Base-by-base conservation (phyloP, 768 basidiomycete genomes). In the Boletellus sp. region DNA sequence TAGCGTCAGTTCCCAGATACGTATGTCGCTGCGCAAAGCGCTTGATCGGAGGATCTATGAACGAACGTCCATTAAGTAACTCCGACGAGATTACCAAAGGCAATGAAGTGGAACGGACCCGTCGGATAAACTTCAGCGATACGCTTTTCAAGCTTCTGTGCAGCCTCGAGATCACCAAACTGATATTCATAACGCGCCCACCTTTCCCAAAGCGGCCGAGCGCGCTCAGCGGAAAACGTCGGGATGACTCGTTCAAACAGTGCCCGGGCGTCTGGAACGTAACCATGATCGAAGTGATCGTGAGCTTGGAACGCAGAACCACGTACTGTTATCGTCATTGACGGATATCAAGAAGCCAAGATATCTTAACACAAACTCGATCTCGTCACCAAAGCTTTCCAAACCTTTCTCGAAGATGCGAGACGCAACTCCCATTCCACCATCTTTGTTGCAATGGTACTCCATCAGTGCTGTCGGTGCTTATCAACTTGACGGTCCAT, bases 121-220 rank as follows among this genome's bases (percentile, higher is more conserved):
- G 81, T 81, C 0, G 93, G 85, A 68, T 91, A 97, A 1, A 84
- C 82, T 52, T 97, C 94, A 1, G 85, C 75, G 59, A 97, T 88
- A 8, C 96, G 81, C 53, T 84, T 84, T 67, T 96, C 94, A 41
- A 97, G 79, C 68, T 94, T 91, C 57, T 89, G 83, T 3, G 90
- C 81, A 2, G 90, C 87, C 37, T 89, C 84, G 32, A 94, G 74
- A 68, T 94, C 92, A n/a, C 92, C 92, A 61, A 89, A 97, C 60
- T 90, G 86, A 70, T 94, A 97, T 67, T 96, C 92, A 70, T 95
- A 95, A 48, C 87, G 78, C 4, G 93, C 85, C 96, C 94, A 98
- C 38, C 90, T 81, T 62, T 96, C 93, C 94, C 94, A 99, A 16
- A 98, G 76, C 0, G 88, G 85, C 32, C 89, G 77, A 15, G 91